A percentile compares a stretch with the other conserved stretches of the same genome.
phyloP scores from a whole-genome alignment of 257 asterid genomes.

The Plantago major region DNA sequence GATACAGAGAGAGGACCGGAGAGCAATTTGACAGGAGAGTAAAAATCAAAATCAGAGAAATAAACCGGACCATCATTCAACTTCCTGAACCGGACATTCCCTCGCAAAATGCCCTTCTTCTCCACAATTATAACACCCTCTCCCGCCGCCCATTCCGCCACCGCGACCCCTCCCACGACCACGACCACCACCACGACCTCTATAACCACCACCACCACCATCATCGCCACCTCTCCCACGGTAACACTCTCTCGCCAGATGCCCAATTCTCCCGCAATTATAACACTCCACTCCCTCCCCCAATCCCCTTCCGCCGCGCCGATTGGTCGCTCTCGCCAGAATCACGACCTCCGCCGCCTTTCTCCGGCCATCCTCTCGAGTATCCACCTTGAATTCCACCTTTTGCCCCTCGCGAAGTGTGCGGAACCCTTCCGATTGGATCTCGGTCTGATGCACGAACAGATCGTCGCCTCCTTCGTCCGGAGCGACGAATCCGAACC shows the following conservation, averaged over 20 bases:
- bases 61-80: slow-evolving; percentile 4
- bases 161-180: slow-evolving; percentile 29
- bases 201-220: slow-evolving; percentile 17
- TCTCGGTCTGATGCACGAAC: slow-evolving; percentile 51
- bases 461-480: slow-evolving; percentile 52
- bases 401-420: slow-evolving; percentile 52
- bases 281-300: slow-evolving; percentile 45
- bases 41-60: background rate
- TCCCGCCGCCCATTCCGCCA: slow-evolving; percentile 26
- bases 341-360: slow-evolving; percentile 40
- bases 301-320: slow-evolving; percentile 25
- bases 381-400: slow-evolving; percentile 41
- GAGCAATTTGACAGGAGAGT: background rate
- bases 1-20: too few relatives aligned
- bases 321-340: slow-evolving; percentile 22
- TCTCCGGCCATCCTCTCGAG: slow-evolving; percentile 39
- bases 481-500: slow-evolving; percentile 45
- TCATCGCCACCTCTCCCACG: slow-evolving; percentile 26
- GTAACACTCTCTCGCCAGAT: slow-evolving; percentile 49
- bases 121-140: slow-evolving; percentile 44
- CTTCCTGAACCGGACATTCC: slow-evolving; percentile 36
- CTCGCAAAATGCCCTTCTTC: slow-evolving; percentile 52
- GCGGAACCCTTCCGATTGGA: slow-evolving; percentile 44
- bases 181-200: slow-evolving; percentile 13
- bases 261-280: slow-evolving; percentile 47